Evolutionary conservation across 495 filamentous ascomycete species (phyloP), one percentile per base, ranked within the genome.

Genomic region (Aspergillus biplanus): DNA sequence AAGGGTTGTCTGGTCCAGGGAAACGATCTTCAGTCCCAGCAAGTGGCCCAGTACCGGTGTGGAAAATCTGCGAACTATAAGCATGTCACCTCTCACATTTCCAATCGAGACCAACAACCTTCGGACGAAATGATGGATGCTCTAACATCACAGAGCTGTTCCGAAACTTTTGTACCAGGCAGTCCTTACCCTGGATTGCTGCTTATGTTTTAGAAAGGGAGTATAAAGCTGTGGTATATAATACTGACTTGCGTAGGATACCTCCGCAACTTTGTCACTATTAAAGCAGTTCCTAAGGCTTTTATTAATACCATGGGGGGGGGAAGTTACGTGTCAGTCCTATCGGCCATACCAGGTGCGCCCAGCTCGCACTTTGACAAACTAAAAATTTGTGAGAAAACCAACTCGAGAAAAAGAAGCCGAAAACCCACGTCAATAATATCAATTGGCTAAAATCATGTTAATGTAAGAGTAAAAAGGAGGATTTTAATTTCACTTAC

Each of bases 141-240:
- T 97, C 92, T 11, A 92, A 78, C 90, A 97, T 97, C 13, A 99
- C 92, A 5, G 90, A 91, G 57, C 92, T 97, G 76, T 99, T 99
- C 21, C 94, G 89, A 75, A 99, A 98, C 67, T 97, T 96, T 69
- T 95, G 89, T 35, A 97, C 85, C 7, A 97, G 82, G 58, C 90
- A 92, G 70, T 96, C 94, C 64, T 88, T 87, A 44, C 94, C 95
- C 78, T 99, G 95, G 62, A 96, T 92, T 35, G 92, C 91, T 93
- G 35, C 64, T 64, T 16, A 46, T 37, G 11, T 33, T 52, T 79
- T 33, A 77, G 58, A 52, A 56, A 55, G 56, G 52, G 11, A 52
- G 13, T 13, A 44, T 72, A 60, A 71, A 69, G 50, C 58, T 33
- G 13, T 44, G n/a, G 33, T 44, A 39, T 8, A 6, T 42, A 58